Base-by-base conservation (phyloP, 768 basidiomycete genomes). In the Lanmaoa rubissima region DNA sequence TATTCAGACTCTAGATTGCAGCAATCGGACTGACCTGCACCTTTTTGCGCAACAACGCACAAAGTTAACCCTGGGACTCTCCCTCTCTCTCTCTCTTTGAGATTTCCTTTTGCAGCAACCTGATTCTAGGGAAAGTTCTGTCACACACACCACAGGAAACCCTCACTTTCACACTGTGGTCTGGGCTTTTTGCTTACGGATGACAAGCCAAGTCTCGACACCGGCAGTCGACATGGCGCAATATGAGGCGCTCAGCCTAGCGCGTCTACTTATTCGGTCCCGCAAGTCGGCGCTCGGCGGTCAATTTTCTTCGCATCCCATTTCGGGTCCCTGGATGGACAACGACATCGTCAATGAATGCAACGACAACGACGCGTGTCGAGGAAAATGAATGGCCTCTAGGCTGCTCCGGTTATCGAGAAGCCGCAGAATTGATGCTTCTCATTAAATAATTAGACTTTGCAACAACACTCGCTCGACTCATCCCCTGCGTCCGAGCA, bases 401-500 rank as follows among this genome's bases (percentile, higher is more conserved):
- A 24, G 21, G 21, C 3, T 17, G 41, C 47, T 26, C n/a, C 35
- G 28, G 32, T 17, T 1, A 12, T 51, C 5, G 24, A 14, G 24
- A 16, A 19, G 14, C 48, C 53, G n/a, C 48, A 50, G 47, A 26
- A 12, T 32, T 34, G 35, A 28, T 19, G 39, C 24, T 44, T 32
- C 54, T 17, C 14, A 38, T 57, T 26, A 16, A 17, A 16, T 42
- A 42, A 61, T 61, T 61, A 63, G 49, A 42, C 50, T 53, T 59
- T 53, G 58, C 36, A 19, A 28, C n/a, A 10, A 13, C 38, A 24
- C 17, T 39, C 28, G 35, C 31, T 36, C 36, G 12, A 26, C 16
- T 24, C 21, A 31, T 12, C 28, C 21, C 39, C 7, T 9, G 45
- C 34, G 32, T 17, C 36, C 51, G 12, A 14, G 11, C n/a, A 24